Evolutionary conservation across 1,139 yeast genomes (phyloP), one percentile per base, ranked within the genome.

Genomic region (Pichia sp.): DNA sequence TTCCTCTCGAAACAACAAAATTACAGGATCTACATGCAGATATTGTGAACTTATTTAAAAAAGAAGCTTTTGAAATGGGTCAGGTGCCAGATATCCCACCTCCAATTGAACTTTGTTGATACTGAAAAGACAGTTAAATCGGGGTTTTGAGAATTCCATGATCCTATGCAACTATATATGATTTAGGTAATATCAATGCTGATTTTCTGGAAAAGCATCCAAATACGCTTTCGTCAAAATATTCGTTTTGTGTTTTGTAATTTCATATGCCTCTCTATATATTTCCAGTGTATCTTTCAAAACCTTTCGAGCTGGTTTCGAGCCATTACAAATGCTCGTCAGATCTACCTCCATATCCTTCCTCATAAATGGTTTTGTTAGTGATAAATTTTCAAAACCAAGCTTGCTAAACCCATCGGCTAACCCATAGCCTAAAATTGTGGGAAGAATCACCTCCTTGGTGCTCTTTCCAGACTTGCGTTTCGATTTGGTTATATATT

Each of bases 331-430:
- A 7, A 92, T 85, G 39, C 72, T 72, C 48, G 71, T 76, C 57
- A 94, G 69, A 43, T 78, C 74, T 16, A 62, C 66, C 58, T 94
- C 99, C 60, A 92, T 70, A 40, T 78, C 78, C 49, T 84, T 81
- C 45, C 99, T 69, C 50, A 92, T 66, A 55, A 85, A 85, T 3
- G 99, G 99, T 56, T 92, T 92, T 0, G 96, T 82, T 48, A 94
- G 68, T 1, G 95, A 85, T 43, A 79, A 69, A 44, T 73, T 70
- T 51, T 81, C 83, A 44, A 86, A 73, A 8, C 85, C 88, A 52
- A 94, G 77, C 38, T 75, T 73, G 49, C 86, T 88, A 61, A 92
- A 88, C 1, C 96, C 97, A 57, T 84, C 94, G 29, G 88, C 92
- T 9, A 94, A 66, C 0, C 95, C 92, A 66, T 84, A 79, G 0